Conservation (phyloP, 176 grass and related monocot species). For the Ananas comosus region DNA sequence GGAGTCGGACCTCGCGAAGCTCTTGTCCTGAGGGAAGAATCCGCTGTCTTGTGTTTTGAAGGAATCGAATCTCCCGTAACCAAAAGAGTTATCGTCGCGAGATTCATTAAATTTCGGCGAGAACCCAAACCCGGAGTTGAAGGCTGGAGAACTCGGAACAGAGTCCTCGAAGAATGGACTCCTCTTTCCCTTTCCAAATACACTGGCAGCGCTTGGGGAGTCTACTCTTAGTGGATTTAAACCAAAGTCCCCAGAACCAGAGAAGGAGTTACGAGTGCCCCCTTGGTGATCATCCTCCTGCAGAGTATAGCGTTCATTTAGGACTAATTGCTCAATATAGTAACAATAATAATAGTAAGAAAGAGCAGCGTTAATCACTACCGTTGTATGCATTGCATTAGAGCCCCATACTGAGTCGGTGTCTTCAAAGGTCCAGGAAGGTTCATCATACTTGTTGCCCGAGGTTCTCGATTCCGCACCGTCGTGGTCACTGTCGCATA, state of each 20-base stretch:
- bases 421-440: slow-evolving; percentile 91
- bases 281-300: slow-evolving; percentile 56
- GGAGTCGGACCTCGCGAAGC: slow-evolving; percentile 75
- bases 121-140: slow-evolving; percentile 60
- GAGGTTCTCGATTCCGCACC: slow-evolving; percentile 76
- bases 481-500: slow-evolving; percentile 50
- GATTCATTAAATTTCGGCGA: slow-evolving; percentile 59
- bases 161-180: slow-evolving; percentile 94
- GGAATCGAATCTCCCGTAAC: slow-evolving; percentile 76
- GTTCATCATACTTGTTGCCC: slow-evolving; percentile 86
- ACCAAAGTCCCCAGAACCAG: slow-evolving; percentile 59
- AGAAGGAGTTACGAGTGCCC: slow-evolving; percentile 54
- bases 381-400: slow-evolving; percentile 42
- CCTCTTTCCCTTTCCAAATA: slow-evolving; percentile 54
- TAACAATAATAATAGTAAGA: slow-evolving; percentile 23
- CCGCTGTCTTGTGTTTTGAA: slow-evolving; percentile 72
- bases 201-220: slow-evolving; percentile 41
- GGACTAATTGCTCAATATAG: background rate
- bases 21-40: slow-evolving; percentile 49
- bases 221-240: slow-evolving; percentile 38
- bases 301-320: slow-evolving; percentile 25
- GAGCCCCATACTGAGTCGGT: slow-evolving; percentile 93
- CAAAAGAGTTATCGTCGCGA: slow-evolving; percentile 49
- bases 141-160: slow-evolving; percentile 84
- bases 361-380: slow-evolving; percentile 13